These are phyloP conservation scores for Helianthus tuberosus DNA, from an alignment of 129 eudicot genomes.

Conservation along the genomic window DNA sequence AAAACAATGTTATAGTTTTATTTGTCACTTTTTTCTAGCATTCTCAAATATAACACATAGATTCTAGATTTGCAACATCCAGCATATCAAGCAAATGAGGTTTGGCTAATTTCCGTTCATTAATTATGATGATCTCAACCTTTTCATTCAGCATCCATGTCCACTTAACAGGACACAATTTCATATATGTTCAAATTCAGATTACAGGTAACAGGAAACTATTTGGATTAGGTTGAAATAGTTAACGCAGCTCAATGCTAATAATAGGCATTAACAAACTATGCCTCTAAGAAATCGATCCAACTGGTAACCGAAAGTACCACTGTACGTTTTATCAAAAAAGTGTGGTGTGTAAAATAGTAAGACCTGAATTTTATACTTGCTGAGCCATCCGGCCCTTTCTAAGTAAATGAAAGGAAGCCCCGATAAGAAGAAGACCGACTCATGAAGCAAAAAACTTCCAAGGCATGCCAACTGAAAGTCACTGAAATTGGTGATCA, in stretches of 20 bases:
- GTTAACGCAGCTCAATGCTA: not conserved
- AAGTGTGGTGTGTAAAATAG: not conserved
- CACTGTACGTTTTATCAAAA: not conserved
- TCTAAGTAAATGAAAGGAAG: conserved; percentile 85
- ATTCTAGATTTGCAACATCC: conserved; percentile 9
- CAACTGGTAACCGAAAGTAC: not conserved
- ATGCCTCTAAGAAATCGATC: not conserved
- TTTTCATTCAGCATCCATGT: conserved; percentile 10
- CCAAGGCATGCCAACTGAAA: conserved; percentile 95
- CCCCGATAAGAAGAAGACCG: conserved; percentile 90
- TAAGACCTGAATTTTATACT: conserved; percentile 91
- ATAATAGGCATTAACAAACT: not conserved
- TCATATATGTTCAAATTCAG: conserved; percentile 2
- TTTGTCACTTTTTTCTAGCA: not conserved
- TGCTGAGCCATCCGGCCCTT: conserved; percentile 92
- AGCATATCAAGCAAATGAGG: not conserved
- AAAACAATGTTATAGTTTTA: conserved; percentile 7
- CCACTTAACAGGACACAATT: not conserved
- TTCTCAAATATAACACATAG: not conserved
- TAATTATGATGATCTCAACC: conserved; percentile 14
- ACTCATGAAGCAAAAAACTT: conserved; percentile 93
- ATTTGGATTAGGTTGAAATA: not conserved
- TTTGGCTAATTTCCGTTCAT: conserved; percentile 11
- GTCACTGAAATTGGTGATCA: conserved; percentile 89
- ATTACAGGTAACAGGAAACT: conserved; percentile 6